Evolutionary conservation across 768 basidiomycete species (phyloP).

Genomic region (Fomitopsis serialis): DNA sequence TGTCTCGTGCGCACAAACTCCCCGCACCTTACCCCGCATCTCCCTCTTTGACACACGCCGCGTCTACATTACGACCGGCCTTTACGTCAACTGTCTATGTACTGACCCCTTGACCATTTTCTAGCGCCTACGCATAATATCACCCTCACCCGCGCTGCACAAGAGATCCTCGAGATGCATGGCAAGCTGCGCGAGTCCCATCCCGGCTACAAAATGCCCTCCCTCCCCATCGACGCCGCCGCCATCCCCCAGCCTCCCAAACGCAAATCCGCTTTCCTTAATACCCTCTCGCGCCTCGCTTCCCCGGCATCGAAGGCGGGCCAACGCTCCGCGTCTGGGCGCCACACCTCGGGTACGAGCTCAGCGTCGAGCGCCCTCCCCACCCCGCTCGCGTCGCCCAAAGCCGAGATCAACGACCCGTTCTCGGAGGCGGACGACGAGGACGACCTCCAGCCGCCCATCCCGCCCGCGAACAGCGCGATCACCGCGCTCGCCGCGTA

Average conservation of each 20-base stretch:
- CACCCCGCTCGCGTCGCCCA: constrained; percentile 46
- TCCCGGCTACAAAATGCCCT: constrained; percentile 51
- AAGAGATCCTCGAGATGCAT: constrained; percentile 79
- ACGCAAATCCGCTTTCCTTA: constrained; percentile 80
- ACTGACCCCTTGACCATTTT: constrained; percentile 21
- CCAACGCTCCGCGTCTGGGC: constrained; percentile 34
- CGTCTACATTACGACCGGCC: neutral
- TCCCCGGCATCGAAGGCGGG: constrained; percentile 58
- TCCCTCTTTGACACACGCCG: neutral
- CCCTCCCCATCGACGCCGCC: constrained; percentile 54
- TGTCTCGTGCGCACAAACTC: constrained; percentile 1
- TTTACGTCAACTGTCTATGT: constrained; percentile 12
- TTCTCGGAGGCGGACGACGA: constrained; percentile 34
- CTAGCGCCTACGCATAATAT: constrained; percentile 86
- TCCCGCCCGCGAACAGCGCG: constrained; percentile 38
- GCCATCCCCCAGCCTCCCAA: constrained; percentile 53
- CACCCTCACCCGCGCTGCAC: constrained; percentile 73
- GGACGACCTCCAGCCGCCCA: constrained; percentile 19
- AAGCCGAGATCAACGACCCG: constrained; percentile 55
- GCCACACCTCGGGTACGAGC: constrained; percentile 24
- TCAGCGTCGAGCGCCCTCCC: constrained; percentile 30
- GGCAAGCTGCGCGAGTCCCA: constrained; percentile 67
- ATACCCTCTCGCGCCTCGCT: constrained; percentile 79
- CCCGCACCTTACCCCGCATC: neutral
- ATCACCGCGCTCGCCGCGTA: constrained; percentile 73